Percentiles rank a stretch among this genome's conserved stretches.
Conservation (phyloP, 257 asterid species). For the Fraxinus cuspidata region DNA sequence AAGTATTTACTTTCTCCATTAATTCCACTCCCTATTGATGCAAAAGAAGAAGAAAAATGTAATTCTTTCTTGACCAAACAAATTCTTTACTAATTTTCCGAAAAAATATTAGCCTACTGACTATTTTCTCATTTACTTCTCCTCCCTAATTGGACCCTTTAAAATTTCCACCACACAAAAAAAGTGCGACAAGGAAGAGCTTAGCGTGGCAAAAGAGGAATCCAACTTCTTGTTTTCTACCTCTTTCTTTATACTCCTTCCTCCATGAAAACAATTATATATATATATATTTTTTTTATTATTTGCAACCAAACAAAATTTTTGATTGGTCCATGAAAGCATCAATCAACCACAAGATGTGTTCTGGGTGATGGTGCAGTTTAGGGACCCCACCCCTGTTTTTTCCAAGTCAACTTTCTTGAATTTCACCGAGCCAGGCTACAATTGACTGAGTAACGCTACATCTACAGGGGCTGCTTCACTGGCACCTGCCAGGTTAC, state of each 20-base stretch:
- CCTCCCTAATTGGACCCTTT: not conserved
- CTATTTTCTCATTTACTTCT: not conserved
- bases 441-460: no score
- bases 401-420: conserved; percentile 2
- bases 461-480: no score
- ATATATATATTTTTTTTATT: no score
- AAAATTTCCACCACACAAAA: conserved; percentile 6
- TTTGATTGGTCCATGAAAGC: conserved; percentile 2
- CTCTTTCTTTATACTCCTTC: no score
- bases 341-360: conserved; percentile 2
- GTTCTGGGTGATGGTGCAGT: not conserved
- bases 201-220: not conserved
- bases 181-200: not conserved
- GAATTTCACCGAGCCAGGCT: not conserved
- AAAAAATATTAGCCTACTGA: no score
- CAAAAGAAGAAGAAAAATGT: no score
- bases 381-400: not conserved
- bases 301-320: not conserved
- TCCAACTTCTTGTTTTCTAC: conserved; percentile 6
- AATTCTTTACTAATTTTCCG: not conserved
- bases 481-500: no score
- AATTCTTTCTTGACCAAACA: not conserved
- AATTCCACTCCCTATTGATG: no score
- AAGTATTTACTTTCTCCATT: no score
- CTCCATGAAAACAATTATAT: not conserved